Base-by-base conservation (phyloP, 768 basidiomycete genomes). In the Boletus sp. region DNA sequence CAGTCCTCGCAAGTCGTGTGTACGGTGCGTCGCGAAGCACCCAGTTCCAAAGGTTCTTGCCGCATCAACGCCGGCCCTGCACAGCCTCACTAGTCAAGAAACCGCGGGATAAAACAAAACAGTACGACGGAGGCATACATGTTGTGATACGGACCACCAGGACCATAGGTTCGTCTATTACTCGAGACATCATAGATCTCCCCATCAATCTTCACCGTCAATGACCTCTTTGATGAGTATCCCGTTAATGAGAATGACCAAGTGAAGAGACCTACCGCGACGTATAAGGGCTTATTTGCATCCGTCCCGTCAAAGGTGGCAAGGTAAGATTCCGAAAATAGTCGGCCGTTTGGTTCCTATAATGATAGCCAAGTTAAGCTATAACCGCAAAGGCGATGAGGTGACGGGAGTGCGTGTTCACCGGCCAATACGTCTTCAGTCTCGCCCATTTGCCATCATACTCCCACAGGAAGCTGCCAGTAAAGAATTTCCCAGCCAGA, bases 171-270 rank as follows among this genome's bases (percentile, higher is more conserved):
- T 21, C 87, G 78, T 54, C 78, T 76, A 60, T 84, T 85, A 56
- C 80, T 79, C n/a, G 86, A 83, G 49, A 98, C 95, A 65, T 98
- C 95, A 72, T 85, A 98, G 8, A 98, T 92, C 49, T 90, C 88
- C 13, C 90, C 90, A 66, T 93, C 91, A 68, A 98, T 88, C 91
- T 93, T 67, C 42, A 64, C 56, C 56, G 51, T 52, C 62, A 41
- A 23, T 57, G 23, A 51, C 33, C 46, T 27, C 46, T 8, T 21
- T 17, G n/a, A 47, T 62, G 47, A 55, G 58, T 43, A 39, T 37
- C 27, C 38, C 38, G 40, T 8, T 7, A 37, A 56, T 35, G 21
- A 38, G 14, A 44, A 44, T 30, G 15, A 49, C 42, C 63, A 60
- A 51, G 55, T 38, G 60, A 49, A 54, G 57, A 53, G 7, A 25